phyloP scores from a whole-genome alignment of 2,329 filamentous ascomycete genomes.

The Colletotrichum camelliae region DNA sequence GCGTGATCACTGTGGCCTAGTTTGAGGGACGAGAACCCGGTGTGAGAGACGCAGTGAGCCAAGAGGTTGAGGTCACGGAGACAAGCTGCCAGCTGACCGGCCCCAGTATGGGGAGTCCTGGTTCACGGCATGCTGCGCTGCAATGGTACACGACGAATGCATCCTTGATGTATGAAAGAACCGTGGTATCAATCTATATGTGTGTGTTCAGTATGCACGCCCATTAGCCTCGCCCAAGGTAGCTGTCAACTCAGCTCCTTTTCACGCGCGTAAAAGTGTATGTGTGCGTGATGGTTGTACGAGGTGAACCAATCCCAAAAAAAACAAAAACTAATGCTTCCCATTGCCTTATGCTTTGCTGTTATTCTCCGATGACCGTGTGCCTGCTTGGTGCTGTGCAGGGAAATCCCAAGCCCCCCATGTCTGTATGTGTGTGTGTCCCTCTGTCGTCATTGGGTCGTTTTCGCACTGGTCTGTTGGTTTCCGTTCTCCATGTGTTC shows the following conservation, averaged over 20 bases:
- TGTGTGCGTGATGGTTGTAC: not conserved
- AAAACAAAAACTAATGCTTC: not conserved
- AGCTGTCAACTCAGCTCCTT: not conserved
- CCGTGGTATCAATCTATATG: conserved; percentile 14
- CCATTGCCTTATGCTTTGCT: not conserved
- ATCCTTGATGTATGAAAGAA: not conserved
- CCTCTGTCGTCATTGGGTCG: not conserved
- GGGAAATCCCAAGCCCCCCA: not conserved
- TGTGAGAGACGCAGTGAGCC: not conserved
- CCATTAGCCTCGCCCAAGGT: not conserved
- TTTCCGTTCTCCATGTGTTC: not conserved
- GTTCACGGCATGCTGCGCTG: not conserved
- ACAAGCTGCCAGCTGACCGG: not conserved
- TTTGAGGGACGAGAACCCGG: not conserved
- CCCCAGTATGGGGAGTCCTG: not conserved
- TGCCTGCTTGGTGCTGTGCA: not conserved
- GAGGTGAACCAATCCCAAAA: not conserved
- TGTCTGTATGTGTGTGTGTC: not conserved
- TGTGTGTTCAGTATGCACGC: not conserved
- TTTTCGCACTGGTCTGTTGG: not conserved
- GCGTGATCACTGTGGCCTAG: not conserved
- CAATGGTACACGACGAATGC: not conserved
- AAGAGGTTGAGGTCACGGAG: not conserved
- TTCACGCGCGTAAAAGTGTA: not conserved
- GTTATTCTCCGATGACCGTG: not conserved